Percentiles rank a stretch among this genome's conserved stretches.
Evolutionary conservation across 116 monocot species (phyloP).

Genomic region (Thalassia testudinum): DNA sequence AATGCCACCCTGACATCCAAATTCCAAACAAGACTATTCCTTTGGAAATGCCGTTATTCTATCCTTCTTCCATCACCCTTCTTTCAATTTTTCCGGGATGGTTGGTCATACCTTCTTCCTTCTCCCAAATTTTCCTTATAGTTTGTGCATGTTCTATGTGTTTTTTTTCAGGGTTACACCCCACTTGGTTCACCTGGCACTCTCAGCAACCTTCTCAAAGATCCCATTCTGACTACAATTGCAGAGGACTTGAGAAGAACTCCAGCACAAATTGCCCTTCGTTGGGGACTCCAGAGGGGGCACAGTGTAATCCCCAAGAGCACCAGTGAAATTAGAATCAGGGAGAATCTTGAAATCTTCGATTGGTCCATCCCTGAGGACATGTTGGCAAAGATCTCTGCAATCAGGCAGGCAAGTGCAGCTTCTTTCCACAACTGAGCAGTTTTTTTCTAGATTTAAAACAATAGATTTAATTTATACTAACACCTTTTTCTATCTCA

Average conservation of each 20-base stretch:
- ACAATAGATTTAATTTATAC: no score
- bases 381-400: constrained; percentile 19
- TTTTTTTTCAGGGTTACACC: constrained; percentile 19
- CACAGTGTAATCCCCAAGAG: constrained; percentile 40
- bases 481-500: no score
- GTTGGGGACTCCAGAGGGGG: constrained; percentile 29
- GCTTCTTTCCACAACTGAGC: no score
- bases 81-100: no score
- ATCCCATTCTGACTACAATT: constrained; percentile 9
- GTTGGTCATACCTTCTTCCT: no score
- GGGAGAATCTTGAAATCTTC: constrained; percentile 23
- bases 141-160: no score
- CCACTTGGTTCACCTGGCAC: constrained; percentile 35
- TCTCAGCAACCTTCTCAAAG: constrained; percentile 18
- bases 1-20: no score
- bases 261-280: constrained; percentile 33
- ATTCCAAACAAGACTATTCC: no score
- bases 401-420: constrained; percentile 36
- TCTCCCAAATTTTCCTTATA: no score
- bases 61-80: no score
- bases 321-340: constrained; percentile 20
- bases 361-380: constrained; percentile 43
- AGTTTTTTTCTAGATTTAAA: no score
- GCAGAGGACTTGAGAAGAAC: constrained; percentile 29
- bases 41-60: no score